Percentiles rank a stretch among this genome's conserved stretches.
Conservation (phyloP, 2,329 filamentous ascomycete species). For the Parasarocladium wereldwijsianum region DNA sequence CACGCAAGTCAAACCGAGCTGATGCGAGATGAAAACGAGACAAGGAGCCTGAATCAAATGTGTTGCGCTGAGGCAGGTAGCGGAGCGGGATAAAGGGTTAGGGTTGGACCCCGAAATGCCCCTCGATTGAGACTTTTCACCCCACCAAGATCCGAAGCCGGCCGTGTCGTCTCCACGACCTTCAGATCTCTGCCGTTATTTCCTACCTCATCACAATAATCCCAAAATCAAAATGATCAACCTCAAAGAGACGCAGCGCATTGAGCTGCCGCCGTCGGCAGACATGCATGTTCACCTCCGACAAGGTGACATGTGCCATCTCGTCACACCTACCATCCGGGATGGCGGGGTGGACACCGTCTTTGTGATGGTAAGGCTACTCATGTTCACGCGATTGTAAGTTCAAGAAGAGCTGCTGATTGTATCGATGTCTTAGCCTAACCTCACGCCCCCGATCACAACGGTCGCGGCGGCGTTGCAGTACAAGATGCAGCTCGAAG, state of each 20-base stretch:
- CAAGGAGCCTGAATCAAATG: no score
- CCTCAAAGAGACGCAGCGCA: slow-evolving; percentile 17
- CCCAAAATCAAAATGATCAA: slow-evolving; percentile 16
- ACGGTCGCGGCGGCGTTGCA: slow-evolving; percentile 24
- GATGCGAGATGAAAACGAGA: no score
- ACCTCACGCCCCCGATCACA: slow-evolving; percentile 13
- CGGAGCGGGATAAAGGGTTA: no score
- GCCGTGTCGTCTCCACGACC: background rate
- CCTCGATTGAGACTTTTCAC: background rate
- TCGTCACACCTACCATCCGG: slow-evolving; percentile 34
- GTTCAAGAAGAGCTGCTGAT: slow-evolving; percentile 8
- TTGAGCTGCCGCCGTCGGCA: slow-evolving; percentile 47
- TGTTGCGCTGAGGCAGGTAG: no score
- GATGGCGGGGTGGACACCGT: slow-evolving; percentile 52
- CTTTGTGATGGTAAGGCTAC: slow-evolving; percentile 25
- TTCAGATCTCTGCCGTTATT: background rate
- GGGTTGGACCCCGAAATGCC: no score
- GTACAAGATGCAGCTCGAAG: slow-evolving; percentile 47
- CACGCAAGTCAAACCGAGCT: background rate
- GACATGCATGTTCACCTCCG: slow-evolving; percentile 61
- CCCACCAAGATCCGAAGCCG: background rate
- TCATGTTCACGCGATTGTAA: slow-evolving; percentile 6
- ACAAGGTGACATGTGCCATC: slow-evolving; percentile 49
- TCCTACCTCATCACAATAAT: background rate
- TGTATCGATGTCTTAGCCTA: background rate